Percentiles rank a stretch among this genome's conserved stretches.
Evolutionary conservation across 139 green algal species (phyloP).

Genomic region (Chlorella sp.): DNA sequence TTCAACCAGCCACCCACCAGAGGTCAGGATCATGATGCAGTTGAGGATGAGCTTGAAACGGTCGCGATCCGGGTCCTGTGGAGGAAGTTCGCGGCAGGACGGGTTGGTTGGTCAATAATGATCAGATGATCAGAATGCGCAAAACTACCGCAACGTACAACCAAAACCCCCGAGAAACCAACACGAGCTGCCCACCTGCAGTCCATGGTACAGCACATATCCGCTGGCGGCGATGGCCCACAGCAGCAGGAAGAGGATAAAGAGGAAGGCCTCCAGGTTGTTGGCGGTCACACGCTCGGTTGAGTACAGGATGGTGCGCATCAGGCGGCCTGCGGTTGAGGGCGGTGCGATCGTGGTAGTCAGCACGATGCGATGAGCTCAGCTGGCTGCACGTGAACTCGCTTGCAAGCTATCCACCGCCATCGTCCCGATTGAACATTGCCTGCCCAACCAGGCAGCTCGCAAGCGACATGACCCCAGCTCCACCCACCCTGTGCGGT

Average conservation of each 20-base stretch:
- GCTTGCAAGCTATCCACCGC: too few relatives aligned
- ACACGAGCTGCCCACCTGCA: conserved; percentile 73
- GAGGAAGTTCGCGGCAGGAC: too few relatives aligned
- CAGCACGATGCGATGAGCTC: too few relatives aligned
- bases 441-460: too few relatives aligned
- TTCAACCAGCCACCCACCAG: conserved; percentile 28
- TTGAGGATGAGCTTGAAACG: conserved; percentile 98
- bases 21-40: conserved; percentile 98
- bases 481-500: conserved; percentile 82
- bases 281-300: conserved; percentile 96
- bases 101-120: too few relatives aligned
- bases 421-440: too few relatives aligned
- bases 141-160: too few relatives aligned
- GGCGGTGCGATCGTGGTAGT: neutral
- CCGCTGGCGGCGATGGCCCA: conserved; percentile 91
- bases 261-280: conserved; percentile 93
- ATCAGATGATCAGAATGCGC: too few relatives aligned
- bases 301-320: conserved; percentile 98
- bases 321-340: conserved; percentile 80
- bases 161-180: too few relatives aligned
- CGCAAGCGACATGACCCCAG: neutral
- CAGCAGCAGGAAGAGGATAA: conserved; percentile 98
- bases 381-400: neutral
- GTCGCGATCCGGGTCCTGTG: conserved; percentile 87
- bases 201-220: conserved; percentile 90